phyloP scores from a whole-genome alignment of 345 rosid species.

The Citrus glauca region DNA sequence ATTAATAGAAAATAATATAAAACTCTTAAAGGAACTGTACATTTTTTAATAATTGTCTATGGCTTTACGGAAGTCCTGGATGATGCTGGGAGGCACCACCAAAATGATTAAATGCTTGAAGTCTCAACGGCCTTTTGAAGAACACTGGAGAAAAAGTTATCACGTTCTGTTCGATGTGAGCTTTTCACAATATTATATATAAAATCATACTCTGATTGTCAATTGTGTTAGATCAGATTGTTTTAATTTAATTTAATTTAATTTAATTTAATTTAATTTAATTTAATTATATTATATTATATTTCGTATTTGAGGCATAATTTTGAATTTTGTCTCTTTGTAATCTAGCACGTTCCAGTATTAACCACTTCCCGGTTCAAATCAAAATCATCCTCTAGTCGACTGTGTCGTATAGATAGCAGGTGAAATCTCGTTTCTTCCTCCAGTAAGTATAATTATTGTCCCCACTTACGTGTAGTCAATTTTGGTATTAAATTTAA shows the following conservation, averaged over 20 bases:
- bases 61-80: background rate
- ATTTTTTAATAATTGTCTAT: background rate
- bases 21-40: background rate
- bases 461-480: background rate
- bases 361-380: background rate
- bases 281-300: background rate
- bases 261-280: too few relatives aligned
- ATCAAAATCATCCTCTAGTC: too few relatives aligned
- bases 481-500: background rate
- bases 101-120: constrained; percentile 12
- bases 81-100: background rate
- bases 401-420: background rate
- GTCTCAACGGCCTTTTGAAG: background rate
- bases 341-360: constrained; percentile 14
- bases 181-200: background rate
- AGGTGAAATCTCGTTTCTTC: background rate
- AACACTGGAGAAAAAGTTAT: constrained; percentile 5
- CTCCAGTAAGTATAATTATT: background rate
- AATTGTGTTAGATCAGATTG: background rate
- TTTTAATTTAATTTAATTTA: too few relatives aligned
- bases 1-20: background rate
- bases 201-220: background rate
- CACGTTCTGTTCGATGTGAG: background rate
- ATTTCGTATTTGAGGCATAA: background rate
- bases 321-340: too few relatives aligned